These are phyloP conservation scores for Fusarium temperatum DNA, from an alignment of 2,329 filamentous ascomycete genomes.

Conservation along the genomic window DNA sequence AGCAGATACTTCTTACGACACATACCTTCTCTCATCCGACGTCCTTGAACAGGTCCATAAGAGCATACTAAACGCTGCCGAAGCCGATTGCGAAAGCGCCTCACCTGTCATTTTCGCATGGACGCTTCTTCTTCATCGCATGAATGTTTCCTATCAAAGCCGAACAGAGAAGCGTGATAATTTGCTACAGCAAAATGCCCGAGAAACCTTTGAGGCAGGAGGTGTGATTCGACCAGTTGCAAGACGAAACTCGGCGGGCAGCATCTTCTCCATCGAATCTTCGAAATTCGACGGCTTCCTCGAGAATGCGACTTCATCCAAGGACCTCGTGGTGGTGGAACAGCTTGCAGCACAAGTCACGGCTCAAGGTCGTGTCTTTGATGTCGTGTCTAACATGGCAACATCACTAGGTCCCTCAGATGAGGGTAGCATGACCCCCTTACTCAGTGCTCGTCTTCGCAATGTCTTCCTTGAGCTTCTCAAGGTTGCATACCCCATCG, in stretches of 20 bases:
- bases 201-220: constrained; percentile 64
- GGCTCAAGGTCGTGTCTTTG: constrained; percentile 61
- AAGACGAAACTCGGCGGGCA: constrained; percentile 68
- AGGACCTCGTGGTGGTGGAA: constrained; percentile 62
- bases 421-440: constrained; percentile 58
- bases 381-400: constrained; percentile 62
- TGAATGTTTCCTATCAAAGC: constrained; percentile 70
- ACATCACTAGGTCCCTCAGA: constrained; percentile 55
- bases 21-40: constrained; percentile 75
- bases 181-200: constrained; percentile 65
- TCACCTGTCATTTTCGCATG: constrained; percentile 82
- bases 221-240: constrained; percentile 52
- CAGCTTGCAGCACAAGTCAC: constrained; percentile 60
- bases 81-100: constrained; percentile 66
- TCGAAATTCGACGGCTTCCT: constrained; percentile 68
- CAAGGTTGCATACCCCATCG: constrained; percentile 70
- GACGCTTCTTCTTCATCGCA: constrained; percentile 77
- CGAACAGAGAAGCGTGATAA: constrained; percentile 69
- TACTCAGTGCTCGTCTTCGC: constrained; percentile 71
- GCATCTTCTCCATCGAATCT: constrained; percentile 69
- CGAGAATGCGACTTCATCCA: constrained; percentile 58
- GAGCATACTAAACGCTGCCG: constrained; percentile 70
- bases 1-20: constrained; percentile 52
- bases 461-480: constrained; percentile 75
- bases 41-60: constrained; percentile 78